Base-by-base conservation (phyloP, 768 basidiomycete species). In the Leucocoprinus leucothites region DNA sequence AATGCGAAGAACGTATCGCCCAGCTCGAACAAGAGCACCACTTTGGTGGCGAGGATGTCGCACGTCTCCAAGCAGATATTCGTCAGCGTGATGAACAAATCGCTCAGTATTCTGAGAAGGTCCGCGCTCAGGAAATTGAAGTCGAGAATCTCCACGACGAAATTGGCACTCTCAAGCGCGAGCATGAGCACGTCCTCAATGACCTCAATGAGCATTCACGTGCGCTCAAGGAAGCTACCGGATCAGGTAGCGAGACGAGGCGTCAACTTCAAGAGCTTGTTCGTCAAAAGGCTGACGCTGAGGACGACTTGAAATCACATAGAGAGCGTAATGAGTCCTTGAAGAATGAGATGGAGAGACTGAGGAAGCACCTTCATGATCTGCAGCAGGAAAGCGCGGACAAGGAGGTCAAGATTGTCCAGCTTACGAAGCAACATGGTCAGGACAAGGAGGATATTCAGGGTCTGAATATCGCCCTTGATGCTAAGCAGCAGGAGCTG, bases 401-500 rank as follows among this genome's bases (percentile, higher is more conserved):
- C 56, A 89, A 87, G 71, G 94, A 95, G 59, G 79, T 95, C 35
- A 87, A 86, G 65, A 78, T 94, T 40, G 73, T 84, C 13, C 86
- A 89, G 61, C 69, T 91, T 49, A 79, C 77, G 58, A 91, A 89
- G 70, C 77, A 86, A 62, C 75, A 81, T 36, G 73, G 74, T 0
- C 76, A 85, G 64, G 80, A 87, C 58, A 85, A 87, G 67, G 87
- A 94, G 41, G 94, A 96, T 68, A 67, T 89, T 19, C 70, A 80
- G 46, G 88, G 90, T n/a, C 71, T 96, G 62, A 94, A 96, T 63
- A 93, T 95, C 34, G 94, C 94, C 0, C 71, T 97, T 51, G 92
- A 95, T 69, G 86, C 92, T 22, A 97, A 97, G 71, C 94, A 97
- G 64, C 93, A 95, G 67, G 94, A 96, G 67, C 73, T 97, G 36